These are phyloP conservation scores for Aspergillus sp. DNA, from an alignment of 2,329 filamentous ascomycete genomes.

Conservation along the genomic window DNA sequence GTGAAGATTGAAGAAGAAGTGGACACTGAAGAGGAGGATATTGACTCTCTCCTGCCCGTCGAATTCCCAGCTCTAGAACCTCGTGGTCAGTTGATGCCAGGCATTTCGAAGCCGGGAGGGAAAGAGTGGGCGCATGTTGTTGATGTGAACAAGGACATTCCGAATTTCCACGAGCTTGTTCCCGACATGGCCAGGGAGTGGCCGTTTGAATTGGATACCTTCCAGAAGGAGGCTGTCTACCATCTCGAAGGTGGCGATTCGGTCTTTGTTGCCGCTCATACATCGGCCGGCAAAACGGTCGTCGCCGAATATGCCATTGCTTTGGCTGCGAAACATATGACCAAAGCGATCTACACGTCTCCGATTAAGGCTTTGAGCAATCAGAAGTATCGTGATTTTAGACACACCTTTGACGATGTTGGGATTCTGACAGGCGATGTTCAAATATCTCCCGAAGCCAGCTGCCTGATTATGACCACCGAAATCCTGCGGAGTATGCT, in stretches of 20 bases:
- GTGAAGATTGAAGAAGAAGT: conserved; percentile 18
- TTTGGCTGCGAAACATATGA: conserved; percentile 96
- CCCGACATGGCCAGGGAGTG: conserved; percentile 93
- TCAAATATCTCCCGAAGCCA: conserved; percentile 94
- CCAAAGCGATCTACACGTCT: conserved; percentile 97
- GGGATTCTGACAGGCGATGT: conserved; percentile 96
- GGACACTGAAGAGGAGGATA: conserved; percentile 45
- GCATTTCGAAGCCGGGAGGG: conserved; percentile 62
- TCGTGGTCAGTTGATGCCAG: conserved; percentile 62
- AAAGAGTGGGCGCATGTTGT: conserved; percentile 98
- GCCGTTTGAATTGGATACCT: conserved; percentile 95
- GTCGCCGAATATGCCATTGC: conserved; percentile 98
- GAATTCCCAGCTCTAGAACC: conserved; percentile 90
- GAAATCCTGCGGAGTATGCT: conserved; percentile 98
- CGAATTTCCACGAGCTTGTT: conserved; percentile 88
- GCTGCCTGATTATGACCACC: conserved; percentile 98
- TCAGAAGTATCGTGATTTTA: conserved; percentile 95
- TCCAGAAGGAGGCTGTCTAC: conserved; percentile 97
- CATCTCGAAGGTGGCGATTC: conserved; percentile 94
- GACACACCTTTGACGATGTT: conserved; percentile 83
- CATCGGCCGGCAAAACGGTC: conserved; percentile 94
- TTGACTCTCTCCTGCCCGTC: conserved; percentile 79
- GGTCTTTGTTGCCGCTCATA: conserved; percentile 95
- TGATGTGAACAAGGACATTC: conserved; percentile 81
- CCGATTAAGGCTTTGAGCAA: conserved; percentile 98